Evolutionary conservation across 1,284 basidiomycete species (phyloP).

Genomic region (Ganoderma multipileum): DNA sequence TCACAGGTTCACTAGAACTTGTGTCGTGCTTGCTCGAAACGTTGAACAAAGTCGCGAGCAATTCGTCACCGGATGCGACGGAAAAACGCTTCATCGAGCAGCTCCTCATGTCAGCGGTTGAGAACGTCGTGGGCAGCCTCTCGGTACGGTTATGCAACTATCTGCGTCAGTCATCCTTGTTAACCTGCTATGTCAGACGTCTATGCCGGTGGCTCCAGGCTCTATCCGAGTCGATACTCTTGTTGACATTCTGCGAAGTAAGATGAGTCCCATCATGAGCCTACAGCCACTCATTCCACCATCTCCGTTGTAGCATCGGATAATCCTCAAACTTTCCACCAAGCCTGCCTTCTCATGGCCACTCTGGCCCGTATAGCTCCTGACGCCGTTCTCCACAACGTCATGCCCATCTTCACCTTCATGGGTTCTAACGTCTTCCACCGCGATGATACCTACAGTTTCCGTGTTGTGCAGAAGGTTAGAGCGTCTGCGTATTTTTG

Average conservation of each 20-base stretch:
- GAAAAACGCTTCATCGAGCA: constrained; percentile 87
- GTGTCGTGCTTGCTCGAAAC: constrained; percentile 80
- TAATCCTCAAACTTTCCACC: constrained; percentile 95
- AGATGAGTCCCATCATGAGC: constrained; percentile 30
- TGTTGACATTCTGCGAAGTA: constrained; percentile 87
- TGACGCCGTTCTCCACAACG: constrained; percentile 91
- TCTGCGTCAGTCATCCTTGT: background rate
- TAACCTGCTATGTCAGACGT: constrained; percentile 40
- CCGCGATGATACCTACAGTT: constrained; percentile 94
- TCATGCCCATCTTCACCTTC: constrained; percentile 99
- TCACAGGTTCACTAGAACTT: constrained; percentile 76
- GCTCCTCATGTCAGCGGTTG: constrained; percentile 83
- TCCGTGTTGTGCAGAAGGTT: constrained; percentile 93
- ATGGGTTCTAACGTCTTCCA: constrained; percentile 98
- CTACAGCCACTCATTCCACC: constrained; percentile 7
- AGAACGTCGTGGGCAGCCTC: constrained; percentile 72
- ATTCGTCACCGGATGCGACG: constrained; percentile 52
- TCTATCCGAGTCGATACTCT: constrained; percentile 79
- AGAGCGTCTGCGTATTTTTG: constrained; percentile 1
- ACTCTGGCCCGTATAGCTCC: constrained; percentile 86
- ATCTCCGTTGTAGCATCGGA: constrained; percentile 65
- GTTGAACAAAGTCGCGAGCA: constrained; percentile 71
- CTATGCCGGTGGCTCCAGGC: constrained; percentile 43
- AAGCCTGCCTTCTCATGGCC: constrained; percentile 91
- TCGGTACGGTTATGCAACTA: constrained; percentile 46